Percentiles rank a stretch among this genome's conserved stretches.
phyloP scores from a whole-genome alignment of 2,329 filamentous ascomycete genomes.

The Aureobasidium sp. region DNA sequence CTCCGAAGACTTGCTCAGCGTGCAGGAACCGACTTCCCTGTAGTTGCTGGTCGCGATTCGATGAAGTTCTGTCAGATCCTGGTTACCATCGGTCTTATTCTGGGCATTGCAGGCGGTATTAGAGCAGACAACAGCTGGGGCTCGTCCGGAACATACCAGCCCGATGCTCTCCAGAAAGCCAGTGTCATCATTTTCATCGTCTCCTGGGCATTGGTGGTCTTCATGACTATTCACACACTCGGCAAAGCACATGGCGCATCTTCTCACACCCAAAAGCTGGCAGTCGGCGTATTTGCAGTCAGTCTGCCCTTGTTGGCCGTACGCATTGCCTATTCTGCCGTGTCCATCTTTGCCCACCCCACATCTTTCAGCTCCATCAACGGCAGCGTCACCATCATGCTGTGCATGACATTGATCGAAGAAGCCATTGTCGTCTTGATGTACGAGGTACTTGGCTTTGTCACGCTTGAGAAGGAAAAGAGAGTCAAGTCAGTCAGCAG shows the following conservation, averaged over 20 bases:
- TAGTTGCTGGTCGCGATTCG: neutral
- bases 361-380: slow-evolving; percentile 14
- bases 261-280: slow-evolving; percentile 14
- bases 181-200: slow-evolving; percentile 16
- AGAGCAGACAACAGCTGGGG: slow-evolving; percentile 7
- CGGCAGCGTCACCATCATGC: slow-evolving; percentile 6
- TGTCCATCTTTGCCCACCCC: slow-evolving; percentile 17
- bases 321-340: slow-evolving; percentile 29
- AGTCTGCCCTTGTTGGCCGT: slow-evolving; percentile 25
- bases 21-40: slow-evolving; percentile 10
- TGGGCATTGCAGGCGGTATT: slow-evolving; percentile 23
- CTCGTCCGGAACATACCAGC: slow-evolving; percentile 16
- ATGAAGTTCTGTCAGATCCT: slow-evolving; percentile 21
- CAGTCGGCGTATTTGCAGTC: slow-evolving; percentile 21
- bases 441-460: neutral
- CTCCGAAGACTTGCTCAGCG: slow-evolving; percentile 20
- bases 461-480: neutral
- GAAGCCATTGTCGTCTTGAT: neutral
- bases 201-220: slow-evolving; percentile 17
- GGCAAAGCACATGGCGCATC: slow-evolving; percentile 1
- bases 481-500: neutral
- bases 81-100: slow-evolving; percentile 19
- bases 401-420: slow-evolving; percentile 10
- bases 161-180: slow-evolving; percentile 18
- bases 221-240: slow-evolving; percentile 13